Evolutionary conservation across 306 rosid genomes (phyloP).

Genomic region (Erythrophleum fordii): DNA sequence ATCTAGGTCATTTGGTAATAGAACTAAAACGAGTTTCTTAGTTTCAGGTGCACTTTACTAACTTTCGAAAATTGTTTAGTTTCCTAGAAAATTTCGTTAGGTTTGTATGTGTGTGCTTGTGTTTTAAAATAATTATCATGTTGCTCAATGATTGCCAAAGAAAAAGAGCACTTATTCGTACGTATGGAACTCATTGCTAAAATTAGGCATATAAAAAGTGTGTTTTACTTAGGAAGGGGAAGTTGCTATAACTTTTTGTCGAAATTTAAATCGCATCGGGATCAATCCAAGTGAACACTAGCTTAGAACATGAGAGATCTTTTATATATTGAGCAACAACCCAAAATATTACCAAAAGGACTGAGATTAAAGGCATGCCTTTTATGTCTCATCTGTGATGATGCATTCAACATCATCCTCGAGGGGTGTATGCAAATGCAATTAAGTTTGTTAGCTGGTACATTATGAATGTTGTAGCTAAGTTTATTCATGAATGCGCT

Average conservation of each 20-base stretch:
- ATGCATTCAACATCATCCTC: neutral
- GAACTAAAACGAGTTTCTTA: neutral
- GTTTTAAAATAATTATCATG: neutral
- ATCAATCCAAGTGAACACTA: neutral
- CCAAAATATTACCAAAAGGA: neutral
- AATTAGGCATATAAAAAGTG: neutral
- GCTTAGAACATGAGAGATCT: neutral
- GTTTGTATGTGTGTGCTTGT: neutral
- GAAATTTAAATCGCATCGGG: neutral
- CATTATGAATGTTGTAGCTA: slow-evolving; percentile 4
- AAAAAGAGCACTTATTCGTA: neutral
- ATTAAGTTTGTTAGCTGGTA: neutral
- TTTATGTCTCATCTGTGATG: neutral
- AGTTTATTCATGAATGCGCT: neutral
- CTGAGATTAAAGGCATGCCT: neutral
- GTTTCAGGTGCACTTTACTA: neutral
- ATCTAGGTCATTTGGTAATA: neutral
- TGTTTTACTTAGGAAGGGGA: neutral
- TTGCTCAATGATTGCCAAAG: neutral
- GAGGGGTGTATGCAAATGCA: neutral
- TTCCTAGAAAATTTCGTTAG: neutral
- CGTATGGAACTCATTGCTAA: neutral
- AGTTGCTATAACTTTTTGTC: neutral
- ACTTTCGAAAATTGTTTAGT: neutral
- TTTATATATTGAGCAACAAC: neutral